A percentile compares a stretch with the other conserved stretches of the same genome.
These are phyloP conservation scores for Spinellus fusiger DNA, from an alignment of 192 early-diverging fungal genomes.

Conservation along the genomic window DNA sequence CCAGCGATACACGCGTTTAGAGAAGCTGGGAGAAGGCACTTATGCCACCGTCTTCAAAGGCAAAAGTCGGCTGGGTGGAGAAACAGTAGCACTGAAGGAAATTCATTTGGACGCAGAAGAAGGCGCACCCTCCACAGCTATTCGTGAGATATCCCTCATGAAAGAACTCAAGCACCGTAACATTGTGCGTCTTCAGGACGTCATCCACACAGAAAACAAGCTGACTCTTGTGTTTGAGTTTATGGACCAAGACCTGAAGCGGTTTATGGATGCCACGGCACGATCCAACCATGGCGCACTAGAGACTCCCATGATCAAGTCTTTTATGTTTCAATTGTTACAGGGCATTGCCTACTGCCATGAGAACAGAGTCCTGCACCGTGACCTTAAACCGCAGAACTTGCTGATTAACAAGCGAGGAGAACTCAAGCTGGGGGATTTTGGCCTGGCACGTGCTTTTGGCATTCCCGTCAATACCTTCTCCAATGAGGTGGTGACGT, in stretches of 20 bases:
- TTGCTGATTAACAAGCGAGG: conserved; percentile 71
- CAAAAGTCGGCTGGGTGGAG: conserved; percentile 63
- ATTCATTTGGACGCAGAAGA: conserved; percentile 89
- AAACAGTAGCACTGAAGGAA: conserved; percentile 94
- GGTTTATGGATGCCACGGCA: conserved; percentile 79
- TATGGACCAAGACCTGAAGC: conserved; percentile 85
- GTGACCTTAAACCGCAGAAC: conserved; percentile 84
- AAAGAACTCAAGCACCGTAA: conserved; percentile 94
- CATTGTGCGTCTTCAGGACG: conserved; percentile 78
- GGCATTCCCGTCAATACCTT: conserved; percentile 90
- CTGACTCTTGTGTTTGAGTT: conserved; percentile 81
- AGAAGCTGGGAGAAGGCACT: conserved; percentile 97
- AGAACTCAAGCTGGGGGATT: conserved; percentile 79
- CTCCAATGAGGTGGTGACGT: conserved; percentile 97
- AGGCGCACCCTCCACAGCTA: conserved; percentile 95
- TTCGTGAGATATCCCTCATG: conserved; percentile 97
- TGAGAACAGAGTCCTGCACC: conserved; percentile 76
- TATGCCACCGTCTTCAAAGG: conserved; percentile 92
- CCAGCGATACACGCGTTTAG: conserved; percentile 65
- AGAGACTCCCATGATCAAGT: conserved; percentile 59
- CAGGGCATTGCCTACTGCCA: conserved; percentile 81
- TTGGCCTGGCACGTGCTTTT: conserved; percentile 81
- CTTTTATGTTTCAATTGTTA: conserved; percentile 77
- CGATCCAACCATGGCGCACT: conserved; percentile 58
- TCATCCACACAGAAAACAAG: conserved; percentile 84